Percentiles rank a stretch among this genome's conserved stretches.
Evolutionary conservation across 106 monocot species (phyloP).

Genomic region (Alisma plantagoaquatica): DNA sequence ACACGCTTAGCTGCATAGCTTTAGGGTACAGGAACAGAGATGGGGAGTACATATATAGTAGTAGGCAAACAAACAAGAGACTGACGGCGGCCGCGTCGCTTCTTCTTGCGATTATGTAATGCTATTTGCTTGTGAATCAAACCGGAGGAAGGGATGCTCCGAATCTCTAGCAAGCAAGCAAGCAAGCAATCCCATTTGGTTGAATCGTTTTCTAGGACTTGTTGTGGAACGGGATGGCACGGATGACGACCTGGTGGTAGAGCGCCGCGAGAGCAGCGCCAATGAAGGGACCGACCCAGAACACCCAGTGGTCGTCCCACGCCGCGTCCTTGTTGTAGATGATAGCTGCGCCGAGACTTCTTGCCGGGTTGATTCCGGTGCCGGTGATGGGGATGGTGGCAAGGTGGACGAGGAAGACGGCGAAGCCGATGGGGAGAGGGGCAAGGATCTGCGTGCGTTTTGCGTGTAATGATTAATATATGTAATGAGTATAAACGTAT

Average conservation of each 20-base stretch:
- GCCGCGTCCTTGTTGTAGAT: conserved; percentile 37
- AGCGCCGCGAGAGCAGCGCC: conserved; percentile 23
- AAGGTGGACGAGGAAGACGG: conserved; percentile 44
- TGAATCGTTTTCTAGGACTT: conserved; percentile 4
- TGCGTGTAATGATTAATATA: too few relatives aligned
- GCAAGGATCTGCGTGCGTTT: conserved; percentile 35
- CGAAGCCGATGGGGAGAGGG: conserved; percentile 43
- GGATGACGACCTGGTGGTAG: conserved; percentile 26
- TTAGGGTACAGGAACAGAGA: too few relatives aligned
- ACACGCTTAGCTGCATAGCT: too few relatives aligned
- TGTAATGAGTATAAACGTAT: too few relatives aligned
- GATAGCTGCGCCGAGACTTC: conserved; percentile 43
- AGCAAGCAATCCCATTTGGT: too few relatives aligned
- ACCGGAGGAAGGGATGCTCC: too few relatives aligned
- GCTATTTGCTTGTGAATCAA: too few relatives aligned
- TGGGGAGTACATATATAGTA: too few relatives aligned
- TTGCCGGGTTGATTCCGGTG: conserved; percentile 45
- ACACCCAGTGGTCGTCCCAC: conserved; percentile 40
- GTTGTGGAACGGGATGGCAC: conserved; percentile 22
- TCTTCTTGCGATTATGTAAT: too few relatives aligned
- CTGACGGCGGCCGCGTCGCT: too few relatives aligned
- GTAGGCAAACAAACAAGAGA: too few relatives aligned
- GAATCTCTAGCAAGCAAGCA: too few relatives aligned
- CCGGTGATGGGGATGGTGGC: conserved; percentile 51
- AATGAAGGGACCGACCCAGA: conserved; percentile 29